Evolutionary conservation across 2,329 filamentous ascomycete species (phyloP), one percentile per base, ranked within the genome.

Genomic region (Xylaria sp.): DNA sequence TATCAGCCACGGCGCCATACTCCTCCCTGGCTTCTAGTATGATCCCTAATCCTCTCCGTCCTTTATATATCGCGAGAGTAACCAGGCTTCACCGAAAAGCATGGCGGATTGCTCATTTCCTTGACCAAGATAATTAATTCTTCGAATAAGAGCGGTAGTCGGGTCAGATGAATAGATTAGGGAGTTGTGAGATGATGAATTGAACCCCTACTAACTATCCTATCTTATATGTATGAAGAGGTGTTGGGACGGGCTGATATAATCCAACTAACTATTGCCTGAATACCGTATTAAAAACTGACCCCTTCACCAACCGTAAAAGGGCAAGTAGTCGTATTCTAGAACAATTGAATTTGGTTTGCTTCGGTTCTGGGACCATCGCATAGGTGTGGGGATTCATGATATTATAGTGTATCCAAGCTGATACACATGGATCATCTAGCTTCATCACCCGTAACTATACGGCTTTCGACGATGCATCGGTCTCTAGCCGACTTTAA

Each of bases 401-500:
- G 51, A 52, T 64, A 58, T 66, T 20, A 57, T 56, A 46, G 52
- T 46, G 60, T 52, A 62, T 58, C 55, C 23, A 60, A 63, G 36
- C 48, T n/a, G 43, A 36, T 62, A 28, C 10, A 31, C 48, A 33
- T 52, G 10, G 18, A 36, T 31, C 41, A 54, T 33, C n/a, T 8
- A 51, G 48, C 41, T 25, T 49, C 33, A 58, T 64, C 46, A 66
- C 36, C 54, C 54, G 28, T 55, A 65, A 43, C 52, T 67, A 62
- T 58, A 61, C 13, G 20, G 54, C 33, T 59, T 65, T 60, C 61
- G 62, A 63, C 62, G 52, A 56, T 54, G 70, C 23, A 39, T 60
- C 20, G 69, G 68, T 56, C 65, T 75, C 73, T 78, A 77, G 51
- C 79, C 80, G 46, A 85, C 59, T 73, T 83, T 80, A 41, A 87